phyloP scores from a whole-genome alignment of 306 rosid species.

The Cicer pinnatifidum region DNA sequence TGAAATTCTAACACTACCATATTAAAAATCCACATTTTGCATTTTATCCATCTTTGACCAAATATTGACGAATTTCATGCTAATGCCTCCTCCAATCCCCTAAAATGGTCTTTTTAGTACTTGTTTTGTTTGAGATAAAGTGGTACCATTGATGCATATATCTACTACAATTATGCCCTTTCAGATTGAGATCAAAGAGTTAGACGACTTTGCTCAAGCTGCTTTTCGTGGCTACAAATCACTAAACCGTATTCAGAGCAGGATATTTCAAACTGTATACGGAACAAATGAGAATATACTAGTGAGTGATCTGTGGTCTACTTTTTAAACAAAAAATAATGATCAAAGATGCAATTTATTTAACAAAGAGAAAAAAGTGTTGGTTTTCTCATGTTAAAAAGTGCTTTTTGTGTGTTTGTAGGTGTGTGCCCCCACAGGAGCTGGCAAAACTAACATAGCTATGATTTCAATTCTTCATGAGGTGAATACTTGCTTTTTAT shows the following conservation, averaged over 20 bases:
- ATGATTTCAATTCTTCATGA: slow-evolving; percentile 95
- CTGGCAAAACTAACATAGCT: slow-evolving; percentile 98
- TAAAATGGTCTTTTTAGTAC: slow-evolving; percentile 22
- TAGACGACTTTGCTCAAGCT: slow-evolving; percentile 98
- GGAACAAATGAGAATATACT: slow-evolving; percentile 90
- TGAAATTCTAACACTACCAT: neutral
- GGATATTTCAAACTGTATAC: slow-evolving; percentile 84
- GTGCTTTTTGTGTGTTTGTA: slow-evolving; percentile 49
- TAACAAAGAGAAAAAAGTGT: neutral
- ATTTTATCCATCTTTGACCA: slow-evolving; percentile 14
- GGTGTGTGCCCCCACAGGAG: slow-evolving; percentile 99
- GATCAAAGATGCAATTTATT: slow-evolving; percentile 22
- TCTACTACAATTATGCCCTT: slow-evolving; percentile 42
- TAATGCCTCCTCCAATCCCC: slow-evolving; percentile 32
- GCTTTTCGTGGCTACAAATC: slow-evolving; percentile 91
- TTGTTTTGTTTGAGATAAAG: slow-evolving; percentile 37
- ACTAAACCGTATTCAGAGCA: slow-evolving; percentile 91
- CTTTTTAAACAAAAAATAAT: slow-evolving; percentile 16
- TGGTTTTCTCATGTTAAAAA: slow-evolving; percentile 37
- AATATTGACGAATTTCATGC: slow-evolving; percentile 24
- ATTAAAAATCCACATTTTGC: slow-evolving; percentile 19
- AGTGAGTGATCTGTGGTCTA: slow-evolving; percentile 58
- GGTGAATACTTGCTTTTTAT: slow-evolving; percentile 57
- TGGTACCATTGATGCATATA: slow-evolving; percentile 37
- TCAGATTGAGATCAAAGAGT: slow-evolving; percentile 87